These are phyloP conservation scores for Phoenix dactylifera DNA, from an alignment of 176 grass and related monocot species.

Conservation along the genomic window DNA sequence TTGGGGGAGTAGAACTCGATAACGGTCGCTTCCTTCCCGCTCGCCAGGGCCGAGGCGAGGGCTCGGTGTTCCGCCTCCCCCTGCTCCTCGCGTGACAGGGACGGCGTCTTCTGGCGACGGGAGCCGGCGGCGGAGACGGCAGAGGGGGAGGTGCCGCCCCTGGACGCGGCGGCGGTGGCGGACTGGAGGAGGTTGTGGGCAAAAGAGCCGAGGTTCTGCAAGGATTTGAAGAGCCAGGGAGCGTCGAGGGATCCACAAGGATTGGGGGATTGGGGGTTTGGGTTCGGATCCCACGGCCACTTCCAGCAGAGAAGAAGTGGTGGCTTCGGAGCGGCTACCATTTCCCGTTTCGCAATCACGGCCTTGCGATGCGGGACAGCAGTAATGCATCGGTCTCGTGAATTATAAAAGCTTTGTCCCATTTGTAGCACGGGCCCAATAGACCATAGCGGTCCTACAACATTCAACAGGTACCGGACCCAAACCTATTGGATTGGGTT, in stretches of 20 bases:
- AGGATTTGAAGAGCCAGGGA: conserved; percentile 74
- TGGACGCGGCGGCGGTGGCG: conserved; percentile 4
- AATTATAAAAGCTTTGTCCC: too few relatives aligned
- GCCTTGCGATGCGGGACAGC: too few relatives aligned
- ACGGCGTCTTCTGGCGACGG: neutral
- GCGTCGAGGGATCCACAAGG: conserved; percentile 58
- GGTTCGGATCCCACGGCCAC: conserved; percentile 50
- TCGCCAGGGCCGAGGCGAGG: conserved; percentile 54
- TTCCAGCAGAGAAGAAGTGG: conserved; percentile 61
- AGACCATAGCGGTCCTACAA: too few relatives aligned
- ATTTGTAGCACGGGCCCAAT: too few relatives aligned
- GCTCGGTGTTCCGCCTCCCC: conserved; percentile 69
- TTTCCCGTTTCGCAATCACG: neutral
- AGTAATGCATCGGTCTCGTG: too few relatives aligned
- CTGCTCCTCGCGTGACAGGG: conserved; percentile 22
- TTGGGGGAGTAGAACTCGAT: conserved; percentile 87
- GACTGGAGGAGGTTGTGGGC: conserved; percentile 60
- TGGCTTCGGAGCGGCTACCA: conserved; percentile 34
- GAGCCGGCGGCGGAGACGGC: neutral
- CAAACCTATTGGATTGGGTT: too few relatives aligned
- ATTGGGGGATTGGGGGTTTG: conserved; percentile 7
- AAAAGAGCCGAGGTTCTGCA: conserved; percentile 49
- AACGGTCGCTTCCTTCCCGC: conserved; percentile 57
- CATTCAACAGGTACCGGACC: too few relatives aligned
- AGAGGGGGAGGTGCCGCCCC: conserved; percentile 10